Base-by-base conservation (phyloP, 176 grass and related monocot genomes). In the Hordeum marinum region DNA sequence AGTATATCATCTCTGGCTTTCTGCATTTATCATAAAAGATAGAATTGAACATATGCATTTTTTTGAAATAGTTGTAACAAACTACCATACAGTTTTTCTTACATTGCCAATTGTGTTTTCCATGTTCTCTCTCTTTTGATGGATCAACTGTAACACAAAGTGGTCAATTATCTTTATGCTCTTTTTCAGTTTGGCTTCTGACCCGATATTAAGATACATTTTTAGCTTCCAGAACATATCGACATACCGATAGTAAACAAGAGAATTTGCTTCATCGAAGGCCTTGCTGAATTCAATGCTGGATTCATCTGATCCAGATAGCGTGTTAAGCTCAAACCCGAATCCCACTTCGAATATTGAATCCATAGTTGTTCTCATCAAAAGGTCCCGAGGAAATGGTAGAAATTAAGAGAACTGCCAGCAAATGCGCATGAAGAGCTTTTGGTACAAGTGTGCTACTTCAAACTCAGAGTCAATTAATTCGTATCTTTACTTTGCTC, bases 311-410 rank as follows among this genome's bases (percentile, higher is more conserved):
- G 76, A 84, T 27, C 85, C 86, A 35, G 57, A 73, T 29, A 91
- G 64, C 31, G 86, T 87, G 80, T 91, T 80, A 36, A 94, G 76
- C 17, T 89, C 83, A 7, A 87, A 63, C 67, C 83, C 86, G 4
- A 91, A 87, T 15, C 86, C 92, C 40, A 94, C 83, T 84, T 86
- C 39, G 46, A 94, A 91, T 69, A 94, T 94, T 15, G 92, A 89
- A 79, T 94, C 89, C 89, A 91, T 83, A 39, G 88, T 94, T 69
- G 89, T 36, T 79, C 69, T 94, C 89, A 94, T 91, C 57, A 91
- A 29, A 58, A 86, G 58, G 10, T 91, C 83, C 89, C 91, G 89
- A 77, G 64, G 21, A 42, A 42, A 82, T 17, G 1, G 3, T 50
- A 37, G 2, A 50, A 86, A 23, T 62, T 66, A 35, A n/a, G 52